Percentiles rank a stretch among this genome's conserved stretches.
Conservation (phyloP, 768 basidiomycete species). For the Boletus vermiculosoides region DNA sequence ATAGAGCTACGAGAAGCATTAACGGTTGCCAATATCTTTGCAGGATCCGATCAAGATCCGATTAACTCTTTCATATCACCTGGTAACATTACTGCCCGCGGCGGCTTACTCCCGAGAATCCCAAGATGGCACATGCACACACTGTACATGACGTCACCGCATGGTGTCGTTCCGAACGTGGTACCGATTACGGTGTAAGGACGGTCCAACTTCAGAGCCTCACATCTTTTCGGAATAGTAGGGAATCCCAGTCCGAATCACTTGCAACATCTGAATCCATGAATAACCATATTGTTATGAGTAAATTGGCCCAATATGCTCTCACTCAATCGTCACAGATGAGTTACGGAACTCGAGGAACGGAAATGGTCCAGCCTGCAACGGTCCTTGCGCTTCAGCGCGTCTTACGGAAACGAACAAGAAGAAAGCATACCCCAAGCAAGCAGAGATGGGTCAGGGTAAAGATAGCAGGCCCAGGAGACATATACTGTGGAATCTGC, state of each 20-base stretch:
- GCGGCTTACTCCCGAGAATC: not conserved
- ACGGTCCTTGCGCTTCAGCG: not conserved
- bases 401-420: not conserved
- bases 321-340: slow-evolving; percentile 18
- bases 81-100: not conserved
- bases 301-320: not conserved
- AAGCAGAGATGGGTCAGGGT: slow-evolving; percentile 32
- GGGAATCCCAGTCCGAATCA: not conserved
- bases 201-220: not conserved
- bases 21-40: no score
- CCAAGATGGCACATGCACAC: not conserved
- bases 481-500: slow-evolving; percentile 4
- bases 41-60: no score
- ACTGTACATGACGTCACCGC: not conserved
- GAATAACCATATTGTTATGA: not conserved
- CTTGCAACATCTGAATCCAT: not conserved
- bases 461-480: slow-evolving; percentile 26
- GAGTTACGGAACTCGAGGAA: slow-evolving; percentile 31
- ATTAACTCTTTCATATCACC: no score
- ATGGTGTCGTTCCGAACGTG: no score
- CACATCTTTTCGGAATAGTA: no score
- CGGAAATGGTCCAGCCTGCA: slow-evolving; percentile 26
- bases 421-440: slow-evolving; percentile 23
- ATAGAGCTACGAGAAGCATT: no score
- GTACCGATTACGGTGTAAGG: no score